A percentile compares a stretch with the other conserved stretches of the same genome.
Evolutionary conservation across 371 early-diverging fungal species (phyloP).

Genomic region (Mucor saturninus): DNA sequence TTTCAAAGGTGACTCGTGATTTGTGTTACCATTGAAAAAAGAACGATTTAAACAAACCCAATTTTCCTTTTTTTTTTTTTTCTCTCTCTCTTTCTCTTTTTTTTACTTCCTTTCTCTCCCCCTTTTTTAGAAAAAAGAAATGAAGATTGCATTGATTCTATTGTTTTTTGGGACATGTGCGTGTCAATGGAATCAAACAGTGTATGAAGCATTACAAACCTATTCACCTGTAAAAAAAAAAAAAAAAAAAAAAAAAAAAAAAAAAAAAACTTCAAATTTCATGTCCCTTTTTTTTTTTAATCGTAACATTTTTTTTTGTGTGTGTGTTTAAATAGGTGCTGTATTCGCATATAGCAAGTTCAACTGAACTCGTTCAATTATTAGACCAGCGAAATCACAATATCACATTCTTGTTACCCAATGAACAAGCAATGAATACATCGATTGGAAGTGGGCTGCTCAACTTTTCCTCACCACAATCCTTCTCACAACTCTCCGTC

Average conservation of each 20-base stretch:
- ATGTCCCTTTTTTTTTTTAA: too few species aligned
- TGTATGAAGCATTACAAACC: conserved; percentile 1
- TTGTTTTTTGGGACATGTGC: neutral
- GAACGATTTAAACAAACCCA: neutral
- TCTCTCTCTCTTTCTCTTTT: conserved; percentile 1
- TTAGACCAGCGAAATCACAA: conserved; percentile 3
- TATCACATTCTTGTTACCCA: conserved; percentile 28
- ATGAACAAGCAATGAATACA: conserved; percentile 11
- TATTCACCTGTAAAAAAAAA: neutral
- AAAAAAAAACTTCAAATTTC: neutral
- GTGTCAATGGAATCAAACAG: neutral
- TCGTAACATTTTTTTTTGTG: neutral
- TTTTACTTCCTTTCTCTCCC: conserved; percentile 1
- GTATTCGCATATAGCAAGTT: neutral
- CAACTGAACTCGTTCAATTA: conserved; percentile 1
- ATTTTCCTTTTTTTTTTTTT: conserved; percentile 5
- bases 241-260: neutral
- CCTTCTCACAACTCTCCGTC: neutral
- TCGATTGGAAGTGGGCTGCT: conserved; percentile 20
- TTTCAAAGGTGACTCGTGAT: conserved; percentile 10
- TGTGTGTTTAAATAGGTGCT: neutral
- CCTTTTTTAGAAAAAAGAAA: neutral
- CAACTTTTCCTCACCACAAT: conserved; percentile 9
- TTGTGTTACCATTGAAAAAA: conserved; percentile 9
- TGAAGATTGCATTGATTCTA: neutral